Base-by-base conservation (phyloP, 1,139 yeast species). In the Yamadazyma diddensiae region DNA sequence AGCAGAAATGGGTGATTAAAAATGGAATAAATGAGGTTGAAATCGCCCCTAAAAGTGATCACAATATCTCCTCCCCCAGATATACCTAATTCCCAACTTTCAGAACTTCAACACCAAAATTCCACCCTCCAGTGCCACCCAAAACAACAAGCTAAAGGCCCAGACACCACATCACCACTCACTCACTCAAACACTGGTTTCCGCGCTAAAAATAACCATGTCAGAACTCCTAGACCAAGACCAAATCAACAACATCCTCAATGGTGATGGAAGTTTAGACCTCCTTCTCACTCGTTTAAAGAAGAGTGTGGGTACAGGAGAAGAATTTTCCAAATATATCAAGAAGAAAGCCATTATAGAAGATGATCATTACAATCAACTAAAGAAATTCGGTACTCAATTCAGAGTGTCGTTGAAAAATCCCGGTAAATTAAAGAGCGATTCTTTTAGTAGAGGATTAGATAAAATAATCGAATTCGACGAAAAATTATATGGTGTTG, bases 301-400 rank as follows among this genome's bases (percentile, higher is more conserved):
- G 57, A 90, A 82, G 52, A 79, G 90, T 42, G 68, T 88, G 29
- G 70, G 71, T 36, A 81, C 95, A 0, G 83, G 94, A 39, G 95
- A 87, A 47, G 97, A 92, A 53, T 79, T 87, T 48, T 70, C 88
- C 26, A 76, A 78, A 46, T 92, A 78, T 54, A 66, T 90, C 39
- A 83, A 83, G 53, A 85, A 82, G 55, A 82, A 85, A 48, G 88
- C 90, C 19, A 65, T 76, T 28, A 70, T 82, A 36, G 97, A 88
- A 57, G 85, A 81, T 44, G 94, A 84, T 39, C 86, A 86, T 56
- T 78, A 79, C 33, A 71, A 72, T 35, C 94, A 84, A 47, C 58
- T 86, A 43, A 78, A 79, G 50, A 85, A 87, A 59, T 72, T 79
- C 28, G 73, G 85, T 1, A 56, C 65, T 15, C 67, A 74, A 35